Conservation (phyloP, 495 filamentous ascomycete genomes). For the Xylaria venustula region DNA sequence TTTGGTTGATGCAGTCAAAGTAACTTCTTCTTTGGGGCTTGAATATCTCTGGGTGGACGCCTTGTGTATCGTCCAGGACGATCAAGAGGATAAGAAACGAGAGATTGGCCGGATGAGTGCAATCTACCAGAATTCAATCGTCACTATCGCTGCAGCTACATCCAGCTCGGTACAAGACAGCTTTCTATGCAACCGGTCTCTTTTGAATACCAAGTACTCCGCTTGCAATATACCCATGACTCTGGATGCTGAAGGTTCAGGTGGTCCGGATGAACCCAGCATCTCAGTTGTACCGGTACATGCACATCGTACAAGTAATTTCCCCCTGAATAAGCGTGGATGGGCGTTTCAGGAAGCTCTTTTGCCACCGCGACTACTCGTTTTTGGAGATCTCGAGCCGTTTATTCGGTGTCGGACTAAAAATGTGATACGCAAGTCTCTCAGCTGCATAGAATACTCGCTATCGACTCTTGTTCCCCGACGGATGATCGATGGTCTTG, state of each 20-base stretch:
- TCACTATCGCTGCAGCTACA: slow-evolving; percentile 31
- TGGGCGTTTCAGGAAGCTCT: slow-evolving; percentile 18
- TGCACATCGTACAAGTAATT: slow-evolving; percentile 2
- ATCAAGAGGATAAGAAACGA: slow-evolving; percentile 23
- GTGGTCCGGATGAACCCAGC: background rate
- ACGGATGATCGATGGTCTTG: slow-evolving; percentile 6
- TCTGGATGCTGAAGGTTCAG: background rate
- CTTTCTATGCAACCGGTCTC: slow-evolving; percentile 6
- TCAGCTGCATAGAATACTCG: slow-evolving; percentile 11
- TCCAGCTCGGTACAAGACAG: slow-evolving; percentile 6
- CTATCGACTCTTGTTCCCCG: slow-evolving; percentile 7
- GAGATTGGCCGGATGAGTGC: slow-evolving; percentile 31
- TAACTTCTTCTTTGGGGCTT: slow-evolving; percentile 25
- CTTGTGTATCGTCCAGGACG: slow-evolving; percentile 35
- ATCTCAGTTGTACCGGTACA: slow-evolving; percentile 13
- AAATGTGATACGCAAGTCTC: slow-evolving; percentile 13
- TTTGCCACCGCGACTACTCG: slow-evolving; percentile 11
- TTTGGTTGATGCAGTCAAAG: slow-evolving; percentile 27
- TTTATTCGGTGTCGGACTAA: slow-evolving; percentile 15
- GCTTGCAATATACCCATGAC: slow-evolving; percentile 9
- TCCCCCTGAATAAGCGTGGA: slow-evolving; percentile 17
- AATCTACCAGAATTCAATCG: slow-evolving; percentile 21
- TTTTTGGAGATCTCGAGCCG: slow-evolving; percentile 20
- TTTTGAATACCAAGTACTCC: slow-evolving; percentile 8
- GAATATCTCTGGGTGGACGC: slow-evolving; percentile 39